Conservation (phyloP, 2,329 filamentous ascomycete species). For the Blastomyces gilchristii region DNA sequence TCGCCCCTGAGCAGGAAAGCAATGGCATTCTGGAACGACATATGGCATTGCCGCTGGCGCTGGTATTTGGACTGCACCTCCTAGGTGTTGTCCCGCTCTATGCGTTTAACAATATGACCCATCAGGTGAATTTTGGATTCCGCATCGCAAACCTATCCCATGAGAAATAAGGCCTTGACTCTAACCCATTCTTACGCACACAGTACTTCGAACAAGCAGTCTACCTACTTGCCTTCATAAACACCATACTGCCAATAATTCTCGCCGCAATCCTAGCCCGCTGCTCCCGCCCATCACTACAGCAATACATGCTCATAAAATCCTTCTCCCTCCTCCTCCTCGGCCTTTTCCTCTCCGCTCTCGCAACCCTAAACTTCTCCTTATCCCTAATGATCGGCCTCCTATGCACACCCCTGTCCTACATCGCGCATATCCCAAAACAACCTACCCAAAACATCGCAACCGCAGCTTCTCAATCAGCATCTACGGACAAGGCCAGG, state of each 20-base stretch:
- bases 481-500: not conserved
- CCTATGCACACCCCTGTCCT: conserved; percentile 67
- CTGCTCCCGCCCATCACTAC: conserved; percentile 45
- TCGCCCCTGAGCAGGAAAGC: conserved; percentile 13
- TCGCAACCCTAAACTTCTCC: conserved; percentile 93
- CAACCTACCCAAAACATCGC: not conserved
- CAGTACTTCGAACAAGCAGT: conserved; percentile 55
- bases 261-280: conserved; percentile 47
- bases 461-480: not conserved
- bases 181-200: conserved; percentile 14
- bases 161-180: not conserved
- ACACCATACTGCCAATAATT: conserved; percentile 46
- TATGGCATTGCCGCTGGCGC: conserved; percentile 47
- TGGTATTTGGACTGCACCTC: conserved; percentile 64
- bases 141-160: not conserved
- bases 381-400: conserved; percentile 78
- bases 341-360: conserved; percentile 80
- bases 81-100: conserved; percentile 72
- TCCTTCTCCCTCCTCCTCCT: conserved; percentile 87
- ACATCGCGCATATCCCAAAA: conserved; percentile 37
- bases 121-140: conserved; percentile 44
- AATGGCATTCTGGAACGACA: conserved; percentile 30
- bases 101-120: conserved; percentile 66
- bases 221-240: conserved; percentile 46
- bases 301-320: conserved; percentile 70